Evolutionary conservation across 1,284 basidiomycete genomes (phyloP).

Genomic region (Sanguinoderma infundibulare): DNA sequence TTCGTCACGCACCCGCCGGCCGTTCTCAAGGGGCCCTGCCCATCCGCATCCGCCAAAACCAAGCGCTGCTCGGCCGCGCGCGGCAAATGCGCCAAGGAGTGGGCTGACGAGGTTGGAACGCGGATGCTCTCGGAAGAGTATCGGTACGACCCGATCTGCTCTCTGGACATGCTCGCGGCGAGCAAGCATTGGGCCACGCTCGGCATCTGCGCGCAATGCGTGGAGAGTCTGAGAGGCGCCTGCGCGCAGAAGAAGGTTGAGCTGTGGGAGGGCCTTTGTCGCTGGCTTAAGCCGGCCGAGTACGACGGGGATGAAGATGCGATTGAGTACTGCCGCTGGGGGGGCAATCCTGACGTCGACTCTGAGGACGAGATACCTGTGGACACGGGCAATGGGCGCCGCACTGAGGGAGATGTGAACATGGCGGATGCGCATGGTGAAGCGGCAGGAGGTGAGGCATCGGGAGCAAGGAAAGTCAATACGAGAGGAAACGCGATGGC

Average conservation of each 20-base stretch:
- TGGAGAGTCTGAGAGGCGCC: background rate
- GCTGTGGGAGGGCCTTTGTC: background rate
- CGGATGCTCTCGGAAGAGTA: conserved; percentile 23
- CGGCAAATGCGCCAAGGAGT: conserved; percentile 6
- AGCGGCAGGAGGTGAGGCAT: too few species aligned
- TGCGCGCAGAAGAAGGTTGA: background rate
- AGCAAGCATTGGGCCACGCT: conserved; percentile 33
- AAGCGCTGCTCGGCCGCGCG: conserved; percentile 14
- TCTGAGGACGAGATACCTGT: background rate
- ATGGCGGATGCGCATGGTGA: too few species aligned
- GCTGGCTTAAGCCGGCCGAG: background rate
- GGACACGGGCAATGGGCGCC: background rate
- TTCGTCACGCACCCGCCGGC: conserved; percentile 21
- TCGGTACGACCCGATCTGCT: conserved; percentile 31
- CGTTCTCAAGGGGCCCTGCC: background rate
- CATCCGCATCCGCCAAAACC: too few species aligned
- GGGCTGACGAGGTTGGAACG: conserved; percentile 15
- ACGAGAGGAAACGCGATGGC: too few species aligned
- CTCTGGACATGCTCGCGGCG: conserved; percentile 31
- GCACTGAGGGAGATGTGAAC: background rate
- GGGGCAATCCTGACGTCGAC: background rate
- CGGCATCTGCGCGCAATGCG: conserved; percentile 37
- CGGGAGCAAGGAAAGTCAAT: too few species aligned
- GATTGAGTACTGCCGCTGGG: background rate
- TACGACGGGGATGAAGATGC: background rate